Percentiles rank a stretch among this genome's conserved stretches.
phyloP scores from a whole-genome alignment of 2,329 filamentous ascomycete species.

The Parastagonospora nodorum region DNA sequence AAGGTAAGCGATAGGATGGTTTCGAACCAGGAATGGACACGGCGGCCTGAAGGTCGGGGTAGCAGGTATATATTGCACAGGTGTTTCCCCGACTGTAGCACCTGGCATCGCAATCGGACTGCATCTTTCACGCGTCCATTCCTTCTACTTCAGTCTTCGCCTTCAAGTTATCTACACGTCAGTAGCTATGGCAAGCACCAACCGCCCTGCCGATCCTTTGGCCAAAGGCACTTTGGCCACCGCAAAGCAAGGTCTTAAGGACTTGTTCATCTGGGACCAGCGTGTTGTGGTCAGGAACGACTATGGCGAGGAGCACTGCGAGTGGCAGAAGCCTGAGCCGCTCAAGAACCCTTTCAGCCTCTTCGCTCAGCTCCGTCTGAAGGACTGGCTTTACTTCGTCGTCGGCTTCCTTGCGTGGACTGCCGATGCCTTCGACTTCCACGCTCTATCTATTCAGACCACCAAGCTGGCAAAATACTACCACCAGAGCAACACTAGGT shows the following conservation, averaged over 20 bases:
- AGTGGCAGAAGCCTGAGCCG: conserved; percentile 71
- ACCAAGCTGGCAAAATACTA: conserved; percentile 69
- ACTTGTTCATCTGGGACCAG: conserved; percentile 76
- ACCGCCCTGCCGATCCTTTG: conserved; percentile 67
- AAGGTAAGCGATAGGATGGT: conserved; percentile 18
- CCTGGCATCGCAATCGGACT: conserved; percentile 22
- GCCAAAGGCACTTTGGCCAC: conserved; percentile 68
- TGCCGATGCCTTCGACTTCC: conserved; percentile 83
- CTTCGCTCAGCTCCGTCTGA: conserved; percentile 65
- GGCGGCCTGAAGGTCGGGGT: conserved; percentile 2
- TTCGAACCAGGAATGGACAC: conserved; percentile 13
- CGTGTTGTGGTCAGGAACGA: conserved; percentile 70
- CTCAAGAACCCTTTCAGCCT: conserved; percentile 74
- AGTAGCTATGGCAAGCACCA: conserved; percentile 35
- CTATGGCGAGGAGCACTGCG: conserved; percentile 66
- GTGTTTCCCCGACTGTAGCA: conserved; percentile 5
- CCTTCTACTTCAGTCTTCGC: conserved; percentile 5
- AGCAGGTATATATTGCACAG: conserved; percentile 25
- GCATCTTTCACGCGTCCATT: conserved; percentile 7
- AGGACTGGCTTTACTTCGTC: conserved; percentile 75
- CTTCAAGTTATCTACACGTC: conserved; percentile 5
- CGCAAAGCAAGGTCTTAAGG: conserved; percentile 66
- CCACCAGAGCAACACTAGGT: conserved; percentile 60
- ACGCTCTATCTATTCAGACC: conserved; percentile 79
- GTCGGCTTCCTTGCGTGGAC: conserved; percentile 78